These are phyloP conservation scores for Fonsecaea monophora DNA, from an alignment of 2,329 filamentous ascomycete species.

Conservation along the genomic window DNA sequence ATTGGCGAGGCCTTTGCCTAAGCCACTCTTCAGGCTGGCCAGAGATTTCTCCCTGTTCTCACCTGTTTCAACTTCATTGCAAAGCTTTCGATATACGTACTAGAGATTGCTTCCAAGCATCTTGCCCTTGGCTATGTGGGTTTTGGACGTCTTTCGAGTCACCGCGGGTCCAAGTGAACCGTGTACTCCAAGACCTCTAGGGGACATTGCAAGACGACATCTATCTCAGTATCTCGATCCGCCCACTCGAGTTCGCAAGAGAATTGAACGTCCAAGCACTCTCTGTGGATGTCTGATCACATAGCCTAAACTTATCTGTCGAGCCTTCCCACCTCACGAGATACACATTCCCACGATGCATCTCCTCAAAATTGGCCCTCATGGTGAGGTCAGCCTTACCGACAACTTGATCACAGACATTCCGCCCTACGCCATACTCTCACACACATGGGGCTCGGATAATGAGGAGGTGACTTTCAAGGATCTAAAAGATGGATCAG, in stretches of 20 bases:
- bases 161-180: neutral
- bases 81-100: neutral
- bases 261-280: neutral
- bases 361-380: neutral
- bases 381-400: neutral
- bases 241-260: neutral
- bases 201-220: neutral
- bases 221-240: neutral
- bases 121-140: neutral
- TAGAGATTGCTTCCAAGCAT: neutral
- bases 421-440: constrained; percentile 37
- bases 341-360: neutral
- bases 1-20: neutral
- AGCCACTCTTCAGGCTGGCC: neutral
- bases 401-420: neutral
- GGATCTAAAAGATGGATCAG: constrained; percentile 15
- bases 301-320: neutral
- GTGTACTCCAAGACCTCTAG: neutral
- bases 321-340: neutral
- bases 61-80: neutral
- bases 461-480: constrained; percentile 32
- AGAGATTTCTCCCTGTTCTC: neutral
- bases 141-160: neutral
- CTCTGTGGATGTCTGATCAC: neutral
- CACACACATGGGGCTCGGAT: constrained; percentile 37